Conservation (phyloP, 805 yeast genomes). For the Blastobotrys mokoenaii region DNA sequence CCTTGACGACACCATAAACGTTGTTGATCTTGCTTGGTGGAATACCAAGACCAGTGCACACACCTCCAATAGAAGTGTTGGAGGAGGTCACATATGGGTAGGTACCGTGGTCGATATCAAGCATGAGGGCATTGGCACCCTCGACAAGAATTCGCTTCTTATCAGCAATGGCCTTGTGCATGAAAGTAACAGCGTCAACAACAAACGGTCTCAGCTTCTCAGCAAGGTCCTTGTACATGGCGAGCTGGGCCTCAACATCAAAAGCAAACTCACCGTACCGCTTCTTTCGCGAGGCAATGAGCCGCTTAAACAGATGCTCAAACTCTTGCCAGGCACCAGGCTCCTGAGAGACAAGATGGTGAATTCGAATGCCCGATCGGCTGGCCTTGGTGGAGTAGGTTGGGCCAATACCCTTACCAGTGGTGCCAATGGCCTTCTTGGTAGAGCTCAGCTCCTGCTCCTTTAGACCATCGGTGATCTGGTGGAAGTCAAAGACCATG, state of each 20-base stretch:
- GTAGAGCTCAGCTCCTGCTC: slow-evolving; percentile 78
- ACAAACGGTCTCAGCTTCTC: slow-evolving; percentile 80
- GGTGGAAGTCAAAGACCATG: slow-evolving; percentile 96
- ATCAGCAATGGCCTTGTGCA: slow-evolving; percentile 61
- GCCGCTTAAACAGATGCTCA: slow-evolving; percentile 63
- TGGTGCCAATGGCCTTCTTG: slow-evolving; percentile 90
- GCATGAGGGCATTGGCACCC: slow-evolving; percentile 98
- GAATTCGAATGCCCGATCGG: slow-evolving; percentile 94
- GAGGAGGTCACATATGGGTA: slow-evolving; percentile 96
- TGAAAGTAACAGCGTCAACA: slow-evolving; percentile 77
- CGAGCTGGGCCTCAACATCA: slow-evolving; percentile 73
- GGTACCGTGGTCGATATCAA: slow-evolving; percentile 96
- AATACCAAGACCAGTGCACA: slow-evolving; percentile 88
- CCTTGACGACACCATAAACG: slow-evolving; percentile 94
- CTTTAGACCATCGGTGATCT: slow-evolving; percentile 89
- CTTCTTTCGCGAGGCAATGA: slow-evolving; percentile 71
- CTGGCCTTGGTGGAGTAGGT: slow-evolving; percentile 95
- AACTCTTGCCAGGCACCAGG: slow-evolving; percentile 93
- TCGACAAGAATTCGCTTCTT: slow-evolving; percentile 88
- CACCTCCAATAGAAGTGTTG: slow-evolving; percentile 96
- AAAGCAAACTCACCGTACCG: slow-evolving; percentile 92
- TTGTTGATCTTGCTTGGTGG: slow-evolving; percentile 82
- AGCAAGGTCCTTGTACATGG: slow-evolving; percentile 64
- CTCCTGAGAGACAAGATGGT: slow-evolving; percentile 84
- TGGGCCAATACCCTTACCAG: slow-evolving; percentile 99